These are phyloP conservation scores for Polytrichum commune DNA, from an alignment of 225 moss, liverwort and hornwort species.

Conservation along the genomic window DNA sequence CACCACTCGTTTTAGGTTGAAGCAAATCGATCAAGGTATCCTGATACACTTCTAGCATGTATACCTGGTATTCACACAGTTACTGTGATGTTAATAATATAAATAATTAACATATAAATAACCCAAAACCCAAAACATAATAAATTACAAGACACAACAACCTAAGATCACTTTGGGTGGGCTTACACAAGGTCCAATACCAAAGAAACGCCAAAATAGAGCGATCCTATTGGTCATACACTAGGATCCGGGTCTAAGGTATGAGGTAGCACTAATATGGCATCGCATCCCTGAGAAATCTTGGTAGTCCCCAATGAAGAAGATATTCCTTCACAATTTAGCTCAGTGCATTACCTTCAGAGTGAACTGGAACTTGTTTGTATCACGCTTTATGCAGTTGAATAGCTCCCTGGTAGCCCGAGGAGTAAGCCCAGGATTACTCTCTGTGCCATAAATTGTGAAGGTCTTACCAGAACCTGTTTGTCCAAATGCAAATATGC, in stretches of 20 bases:
- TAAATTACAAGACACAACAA: too few relatives aligned
- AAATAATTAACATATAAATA: too few relatives aligned
- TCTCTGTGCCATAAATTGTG: constrained; percentile 75
- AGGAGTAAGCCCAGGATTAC: constrained; percentile 75
- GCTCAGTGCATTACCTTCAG: constrained; percentile 52
- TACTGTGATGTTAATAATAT: not conserved
- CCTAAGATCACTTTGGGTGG: too few relatives aligned
- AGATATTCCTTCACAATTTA: not conserved
- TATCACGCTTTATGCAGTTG: constrained; percentile 69
- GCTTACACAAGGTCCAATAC: too few relatives aligned
- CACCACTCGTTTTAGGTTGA: constrained; percentile 34
- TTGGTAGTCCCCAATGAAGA: too few relatives aligned
- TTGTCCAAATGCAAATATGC: constrained; percentile 95
- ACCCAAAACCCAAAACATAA: too few relatives aligned
- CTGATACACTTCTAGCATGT: constrained; percentile 93
- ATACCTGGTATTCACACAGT: constrained; percentile 48
- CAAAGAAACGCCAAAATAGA: too few relatives aligned
- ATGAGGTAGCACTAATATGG: too few relatives aligned
- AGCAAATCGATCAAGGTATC: constrained; percentile 85
- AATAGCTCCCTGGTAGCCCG: constrained; percentile 85
- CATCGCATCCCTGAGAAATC: too few relatives aligned
- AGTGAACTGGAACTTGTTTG: constrained; percentile 86
- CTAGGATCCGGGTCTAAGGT: too few relatives aligned
- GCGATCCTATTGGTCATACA: too few relatives aligned
- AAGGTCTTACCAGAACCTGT: constrained; percentile 95